Evolutionary conservation across 2,329 filamentous ascomycete species (phyloP), one percentile per base, ranked within the genome.

Genomic region (Colletotrichum limetticola): DNA sequence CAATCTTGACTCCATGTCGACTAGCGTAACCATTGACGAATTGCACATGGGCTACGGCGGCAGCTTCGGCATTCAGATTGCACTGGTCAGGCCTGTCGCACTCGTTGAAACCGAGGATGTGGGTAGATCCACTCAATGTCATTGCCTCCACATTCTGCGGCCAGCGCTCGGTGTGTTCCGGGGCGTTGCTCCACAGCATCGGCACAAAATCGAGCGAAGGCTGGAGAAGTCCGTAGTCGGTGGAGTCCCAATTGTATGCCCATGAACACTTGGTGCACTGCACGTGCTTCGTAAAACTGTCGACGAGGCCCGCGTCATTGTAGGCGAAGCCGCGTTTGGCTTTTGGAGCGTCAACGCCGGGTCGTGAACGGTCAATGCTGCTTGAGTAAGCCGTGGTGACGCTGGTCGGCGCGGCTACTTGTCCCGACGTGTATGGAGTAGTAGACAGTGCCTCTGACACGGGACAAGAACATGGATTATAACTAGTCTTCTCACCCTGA

Each of bases 61-160:
- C 90, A 2, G 77, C 79, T 7, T 77, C 77, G 14, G 90, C 83
- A 26, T 82, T 79, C 80, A 92, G 80, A 84, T 91, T 89, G 76
- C 90, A 83, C 83, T 93, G 91, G 22, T 79, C 79, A 16, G 76
- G 76, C 74, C 87, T 86, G 80, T 94, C 92, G 57, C 91, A 91
- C 86, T 94, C 92, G 86, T 94, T 94, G 88, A 93, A 93, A 80
- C 87, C 86, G 78, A 94, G 86, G 69, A 93, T 80, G 76, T 86
- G 85, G 74, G 85, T 87, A 75, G 87, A 82, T 65, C 91, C 91
- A 12, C 79, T 79, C 62, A 80, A 77, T 72, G 93, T 86, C 72
- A 89, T 89, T 24, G 81, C 78, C 67, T 86, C 79, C 55, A 86
- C 90, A 74, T 87, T 85, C 12, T 70, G 58, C 49, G 78, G 76